These are phyloP conservation scores for Penicillium sp. DNA, from an alignment of 2,329 filamentous ascomycete species.

Conservation along the genomic window DNA sequence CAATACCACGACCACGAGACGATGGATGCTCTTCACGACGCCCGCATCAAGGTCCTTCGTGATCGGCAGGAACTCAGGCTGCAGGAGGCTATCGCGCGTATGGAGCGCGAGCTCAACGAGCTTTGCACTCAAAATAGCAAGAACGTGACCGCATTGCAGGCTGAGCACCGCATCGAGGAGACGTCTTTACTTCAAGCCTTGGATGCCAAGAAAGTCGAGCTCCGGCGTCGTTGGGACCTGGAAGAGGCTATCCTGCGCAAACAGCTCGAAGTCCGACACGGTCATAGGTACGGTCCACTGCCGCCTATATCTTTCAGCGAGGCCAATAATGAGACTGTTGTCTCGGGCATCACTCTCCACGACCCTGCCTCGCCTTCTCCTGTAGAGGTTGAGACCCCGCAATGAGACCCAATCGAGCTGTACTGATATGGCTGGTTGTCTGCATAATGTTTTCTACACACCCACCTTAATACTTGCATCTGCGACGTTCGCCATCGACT, in stretches of 20 bases:
- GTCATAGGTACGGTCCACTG: conserved; percentile 40
- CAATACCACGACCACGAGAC: conserved; percentile 46
- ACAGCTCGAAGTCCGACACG: conserved; percentile 40
- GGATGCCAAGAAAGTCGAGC: conserved; percentile 34
- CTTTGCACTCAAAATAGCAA: conserved; percentile 37
- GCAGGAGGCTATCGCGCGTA: conserved; percentile 41
- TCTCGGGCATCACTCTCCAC: conserved; percentile 32
- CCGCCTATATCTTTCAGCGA: conserved; percentile 40
- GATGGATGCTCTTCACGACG: conserved; percentile 47
- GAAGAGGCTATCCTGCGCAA: conserved; percentile 46
- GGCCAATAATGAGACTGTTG: conserved; percentile 27
- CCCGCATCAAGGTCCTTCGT: conserved; percentile 50
- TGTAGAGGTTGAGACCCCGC: neutral
- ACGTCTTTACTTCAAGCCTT: conserved; percentile 32
- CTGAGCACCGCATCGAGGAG: conserved; percentile 38
- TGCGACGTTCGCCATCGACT: neutral
- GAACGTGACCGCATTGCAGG: conserved; percentile 37
- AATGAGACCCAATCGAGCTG: neutral
- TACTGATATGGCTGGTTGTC: neutral
- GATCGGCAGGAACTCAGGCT: conserved; percentile 48
- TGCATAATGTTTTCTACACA: neutral
- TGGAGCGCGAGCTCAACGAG: conserved; percentile 41
- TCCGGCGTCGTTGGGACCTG: conserved; percentile 44
- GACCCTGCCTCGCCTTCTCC: conserved; percentile 13
- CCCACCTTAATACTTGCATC: conserved; percentile 1